Evolutionary conservation across 345 rosid species (phyloP).

Genomic region (Syzygium grande): DNA sequence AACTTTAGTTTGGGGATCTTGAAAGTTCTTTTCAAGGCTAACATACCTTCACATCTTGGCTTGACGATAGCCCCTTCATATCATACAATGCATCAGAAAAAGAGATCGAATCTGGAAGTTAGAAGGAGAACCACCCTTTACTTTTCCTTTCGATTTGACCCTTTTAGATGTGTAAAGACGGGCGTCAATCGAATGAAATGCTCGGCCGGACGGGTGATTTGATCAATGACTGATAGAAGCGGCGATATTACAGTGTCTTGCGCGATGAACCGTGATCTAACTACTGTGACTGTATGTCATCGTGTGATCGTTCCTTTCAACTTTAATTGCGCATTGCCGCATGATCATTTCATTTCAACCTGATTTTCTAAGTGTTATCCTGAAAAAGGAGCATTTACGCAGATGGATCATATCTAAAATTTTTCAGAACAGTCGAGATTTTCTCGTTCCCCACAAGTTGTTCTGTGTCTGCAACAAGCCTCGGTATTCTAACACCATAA

Average conservation of each 20-base stretch:
- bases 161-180: background rate
- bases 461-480: background rate
- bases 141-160: background rate
- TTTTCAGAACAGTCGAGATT: background rate
- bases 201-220: background rate
- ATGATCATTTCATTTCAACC: background rate
- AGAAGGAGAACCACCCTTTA: background rate
- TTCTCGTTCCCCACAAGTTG: background rate
- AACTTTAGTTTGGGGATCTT: background rate
- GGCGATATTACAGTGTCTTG: background rate
- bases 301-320: background rate
- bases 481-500: background rate
- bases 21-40: background rate
- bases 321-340: background rate
- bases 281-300: background rate
- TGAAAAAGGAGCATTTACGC: background rate
- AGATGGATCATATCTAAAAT: background rate
- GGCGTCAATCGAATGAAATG: background rate
- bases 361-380: background rate
- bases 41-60: background rate
- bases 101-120: background rate
- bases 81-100: background rate
- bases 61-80: background rate
- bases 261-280: background rate
- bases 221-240: background rate